Conservation (phyloP, 78 protist genomes). For the Anaeramoeba ignava region DNA sequence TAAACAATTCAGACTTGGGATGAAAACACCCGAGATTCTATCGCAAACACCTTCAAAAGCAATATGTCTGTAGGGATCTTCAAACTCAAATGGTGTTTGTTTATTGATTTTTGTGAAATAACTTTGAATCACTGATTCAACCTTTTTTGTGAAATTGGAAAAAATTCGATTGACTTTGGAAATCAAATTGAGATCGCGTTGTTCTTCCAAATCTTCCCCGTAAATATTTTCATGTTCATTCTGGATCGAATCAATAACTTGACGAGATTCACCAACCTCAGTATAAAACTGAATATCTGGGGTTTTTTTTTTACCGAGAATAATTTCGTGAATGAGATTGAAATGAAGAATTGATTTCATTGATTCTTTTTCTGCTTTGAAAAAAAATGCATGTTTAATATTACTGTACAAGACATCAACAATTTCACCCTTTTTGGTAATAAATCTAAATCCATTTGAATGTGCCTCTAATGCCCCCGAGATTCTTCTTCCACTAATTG, state of each 20-base stretch:
- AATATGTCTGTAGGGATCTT: slow-evolving; percentile 68
- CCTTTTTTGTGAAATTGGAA: slow-evolving; percentile 31
- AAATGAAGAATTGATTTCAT: slow-evolving; percentile 68
- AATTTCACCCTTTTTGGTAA: slow-evolving; percentile 15
- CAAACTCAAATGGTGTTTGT: too few species aligned
- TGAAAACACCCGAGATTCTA: slow-evolving; percentile 17
- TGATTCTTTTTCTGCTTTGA: slow-evolving; percentile 64
- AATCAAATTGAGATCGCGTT: slow-evolving; percentile 55
- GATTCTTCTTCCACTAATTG: too few species aligned
- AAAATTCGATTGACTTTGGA: slow-evolving; percentile 49
- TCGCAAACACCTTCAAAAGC: slow-evolving; percentile 75
- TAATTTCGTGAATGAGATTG: slow-evolving; percentile 66
- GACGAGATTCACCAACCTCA: slow-evolving; percentile 67
- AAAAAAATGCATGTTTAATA: slow-evolving; percentile 75
- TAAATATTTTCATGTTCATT: too few species aligned
- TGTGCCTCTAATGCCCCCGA: slow-evolving; percentile 71
- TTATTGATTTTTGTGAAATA: too few species aligned
- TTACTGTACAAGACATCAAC: slow-evolving; percentile 68
- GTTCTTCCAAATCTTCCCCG: slow-evolving; percentile 77
- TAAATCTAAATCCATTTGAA: slow-evolving; percentile 77
- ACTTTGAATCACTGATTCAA: slow-evolving; percentile 26
- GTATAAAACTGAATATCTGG: slow-evolving; percentile 75
- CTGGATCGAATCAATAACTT: too few species aligned
- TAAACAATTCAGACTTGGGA: slow-evolving; percentile 69
- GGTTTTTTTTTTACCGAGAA: slow-evolving; percentile 77